Evolutionary conservation across 305 asterid genomes (phyloP).

Genomic region (Rubia tinctorum): DNA sequence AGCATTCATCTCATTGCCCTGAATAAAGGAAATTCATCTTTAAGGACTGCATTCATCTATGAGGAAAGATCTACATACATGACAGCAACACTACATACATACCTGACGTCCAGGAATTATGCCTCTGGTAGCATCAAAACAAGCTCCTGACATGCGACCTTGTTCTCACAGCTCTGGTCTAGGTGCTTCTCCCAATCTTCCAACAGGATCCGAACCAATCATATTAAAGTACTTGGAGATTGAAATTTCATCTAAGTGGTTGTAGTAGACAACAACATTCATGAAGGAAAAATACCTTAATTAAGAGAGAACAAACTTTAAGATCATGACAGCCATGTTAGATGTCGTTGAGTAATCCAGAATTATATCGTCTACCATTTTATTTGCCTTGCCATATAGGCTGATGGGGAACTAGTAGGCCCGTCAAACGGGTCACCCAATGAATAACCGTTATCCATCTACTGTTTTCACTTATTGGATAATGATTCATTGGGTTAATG

Average conservation of each 20-base stretch:
- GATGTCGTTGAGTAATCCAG: constrained; percentile 79
- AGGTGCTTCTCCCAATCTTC: constrained; percentile 90
- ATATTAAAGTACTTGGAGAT: constrained; percentile 81
- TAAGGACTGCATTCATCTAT: no score
- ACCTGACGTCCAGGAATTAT: constrained; percentile 87
- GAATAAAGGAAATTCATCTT: no score
- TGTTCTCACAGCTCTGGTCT: constrained; percentile 86
- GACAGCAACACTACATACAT: background rate
- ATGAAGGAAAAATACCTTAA: background rate
- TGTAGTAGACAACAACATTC: no score
- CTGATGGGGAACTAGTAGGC: constrained; percentile 75
- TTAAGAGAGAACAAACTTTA: constrained; percentile 43
- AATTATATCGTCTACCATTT: constrained; percentile 95
- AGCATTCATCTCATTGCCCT: no score
- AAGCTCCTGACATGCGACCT: constrained; percentile 95
- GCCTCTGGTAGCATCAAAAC: constrained; percentile 96
- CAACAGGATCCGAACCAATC: constrained; percentile 92
- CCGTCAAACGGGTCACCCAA: no score
- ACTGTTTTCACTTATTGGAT: no score
- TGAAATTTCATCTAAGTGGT: background rate
- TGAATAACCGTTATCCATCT: no score
- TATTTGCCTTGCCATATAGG: constrained; percentile 96
- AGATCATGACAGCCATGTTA: constrained; percentile 83
- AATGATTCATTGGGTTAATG: no score
- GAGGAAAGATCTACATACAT: background rate